Evolutionary conservation across 371 early-diverging fungal genomes (phyloP).

Genomic region (Mortierella polycephala): DNA sequence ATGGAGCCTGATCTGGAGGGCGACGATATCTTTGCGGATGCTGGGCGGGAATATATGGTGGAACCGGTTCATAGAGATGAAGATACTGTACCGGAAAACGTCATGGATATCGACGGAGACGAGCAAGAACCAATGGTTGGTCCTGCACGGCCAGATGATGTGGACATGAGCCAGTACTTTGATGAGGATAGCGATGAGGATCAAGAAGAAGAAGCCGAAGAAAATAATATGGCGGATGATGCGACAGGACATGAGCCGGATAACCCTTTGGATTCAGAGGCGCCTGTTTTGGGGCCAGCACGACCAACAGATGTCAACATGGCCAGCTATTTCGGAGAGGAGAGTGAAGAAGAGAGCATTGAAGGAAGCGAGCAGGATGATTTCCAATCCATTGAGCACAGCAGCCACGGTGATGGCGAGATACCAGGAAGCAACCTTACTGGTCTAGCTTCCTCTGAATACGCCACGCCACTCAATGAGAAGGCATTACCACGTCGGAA

Average conservation of each 20-base stretch:
- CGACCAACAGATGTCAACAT: constrained; percentile 34
- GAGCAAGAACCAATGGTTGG: constrained; percentile 47
- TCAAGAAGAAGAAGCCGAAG: constrained; percentile 21
- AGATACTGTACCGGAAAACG: constrained; percentile 1
- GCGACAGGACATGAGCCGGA: background rate
- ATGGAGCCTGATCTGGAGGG: constrained; percentile 63
- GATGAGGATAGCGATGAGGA: constrained; percentile 43
- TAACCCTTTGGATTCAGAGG: constrained; percentile 13
- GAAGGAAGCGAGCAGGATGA: constrained; percentile 16
- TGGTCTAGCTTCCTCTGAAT: constrained; percentile 8
- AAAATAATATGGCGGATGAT: background rate
- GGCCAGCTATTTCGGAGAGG: constrained; percentile 32
- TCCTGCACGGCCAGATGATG: constrained; percentile 31
- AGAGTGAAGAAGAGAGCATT: constrained; percentile 31
- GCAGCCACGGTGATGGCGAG: background rate
- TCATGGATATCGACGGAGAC: constrained; percentile 33
- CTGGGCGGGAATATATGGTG: constrained; percentile 80
- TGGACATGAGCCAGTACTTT: constrained; percentile 52
- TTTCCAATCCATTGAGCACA: background rate
- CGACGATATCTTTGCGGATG: constrained; percentile 92
- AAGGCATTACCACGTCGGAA: constrained; percentile 32
- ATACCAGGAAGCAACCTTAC: background rate
- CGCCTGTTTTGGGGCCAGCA: constrained; percentile 42
- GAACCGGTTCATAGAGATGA: constrained; percentile 27
- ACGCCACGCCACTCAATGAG: constrained; percentile 30